phyloP scores from a whole-genome alignment of 495 filamentous ascomycete genomes.

The Astrothelium macrocarpum region DNA sequence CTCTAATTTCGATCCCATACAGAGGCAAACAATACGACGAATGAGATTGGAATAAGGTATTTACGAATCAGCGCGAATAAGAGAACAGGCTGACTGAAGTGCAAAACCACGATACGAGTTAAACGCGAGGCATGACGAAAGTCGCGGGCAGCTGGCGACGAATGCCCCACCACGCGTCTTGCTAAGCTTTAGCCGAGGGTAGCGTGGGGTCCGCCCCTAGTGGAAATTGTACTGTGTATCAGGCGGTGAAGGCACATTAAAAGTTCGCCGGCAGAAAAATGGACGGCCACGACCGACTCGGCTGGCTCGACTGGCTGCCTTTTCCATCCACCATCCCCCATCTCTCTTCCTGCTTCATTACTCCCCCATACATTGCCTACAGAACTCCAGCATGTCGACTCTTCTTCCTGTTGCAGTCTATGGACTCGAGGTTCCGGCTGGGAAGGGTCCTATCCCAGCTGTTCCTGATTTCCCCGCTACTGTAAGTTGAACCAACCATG shows the following conservation, averaged over 20 bases:
- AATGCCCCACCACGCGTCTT: not conserved
- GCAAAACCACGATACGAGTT: not conserved
- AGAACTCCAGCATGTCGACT: conserved; percentile 8
- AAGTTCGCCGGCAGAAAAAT: not conserved
- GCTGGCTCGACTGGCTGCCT: not conserved
- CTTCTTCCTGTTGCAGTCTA: conserved; percentile 74
- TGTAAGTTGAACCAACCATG: conserved; percentile 3
- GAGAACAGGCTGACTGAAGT: not conserved
- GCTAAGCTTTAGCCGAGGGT: not conserved
- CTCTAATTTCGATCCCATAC: conserved; percentile 73
- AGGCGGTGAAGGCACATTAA: not conserved
- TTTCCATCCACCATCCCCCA: not conserved
- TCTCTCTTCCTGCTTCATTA: not conserved
- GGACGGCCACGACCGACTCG: not conserved
- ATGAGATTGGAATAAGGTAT: not conserved
- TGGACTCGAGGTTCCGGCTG: conserved; percentile 76
- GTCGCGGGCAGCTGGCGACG: not conserved
- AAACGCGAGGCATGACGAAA: not conserved
- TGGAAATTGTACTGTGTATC: not conserved
- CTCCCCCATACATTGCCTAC: not conserved
- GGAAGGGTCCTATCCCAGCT: conserved; percentile 65
- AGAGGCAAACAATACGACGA: conserved; percentile 15
- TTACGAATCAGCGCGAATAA: not conserved
- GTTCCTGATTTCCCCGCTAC: conserved; percentile 66
- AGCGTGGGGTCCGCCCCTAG: not conserved